phyloP scores from a whole-genome alignment of 2,329 filamentous ascomycete species.

The Thelonectria blattea region DNA sequence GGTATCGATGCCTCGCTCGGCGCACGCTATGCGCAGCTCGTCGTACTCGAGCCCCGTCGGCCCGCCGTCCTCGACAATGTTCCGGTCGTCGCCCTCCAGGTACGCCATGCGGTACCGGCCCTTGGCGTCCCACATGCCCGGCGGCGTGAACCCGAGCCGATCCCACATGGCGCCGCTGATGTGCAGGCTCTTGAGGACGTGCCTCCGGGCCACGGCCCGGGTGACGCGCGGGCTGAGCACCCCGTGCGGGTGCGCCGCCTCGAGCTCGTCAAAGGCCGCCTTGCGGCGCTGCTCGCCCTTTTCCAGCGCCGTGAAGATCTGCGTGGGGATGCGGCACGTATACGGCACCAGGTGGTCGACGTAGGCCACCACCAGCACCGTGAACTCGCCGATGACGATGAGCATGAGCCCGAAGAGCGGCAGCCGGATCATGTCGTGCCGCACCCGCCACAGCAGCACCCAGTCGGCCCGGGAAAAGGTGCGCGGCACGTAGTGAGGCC shows the following conservation, averaged over 20 bases:
- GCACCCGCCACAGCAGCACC: constrained; percentile 71
- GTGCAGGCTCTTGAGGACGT: constrained; percentile 52
- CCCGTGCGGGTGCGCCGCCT: constrained; percentile 43
- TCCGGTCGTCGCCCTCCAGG: constrained; percentile 71
- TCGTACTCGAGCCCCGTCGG: constrained; percentile 59
- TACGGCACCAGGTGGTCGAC: constrained; percentile 75
- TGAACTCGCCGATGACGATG: constrained; percentile 83
- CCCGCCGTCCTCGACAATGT: constrained; percentile 70
- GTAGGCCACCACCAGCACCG: constrained; percentile 77
- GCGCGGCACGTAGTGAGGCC: constrained; percentile 42
- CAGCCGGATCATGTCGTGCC: constrained; percentile 76
- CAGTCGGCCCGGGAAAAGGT: constrained; percentile 68
- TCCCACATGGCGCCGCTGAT: constrained; percentile 59
- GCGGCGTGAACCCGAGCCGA: constrained; percentile 54
- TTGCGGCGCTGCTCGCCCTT: constrained; percentile 60
- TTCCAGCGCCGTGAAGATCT: constrained; percentile 65
- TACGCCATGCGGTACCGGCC: constrained; percentile 64
- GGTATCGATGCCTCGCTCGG: constrained; percentile 70
- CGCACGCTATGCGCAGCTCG: constrained; percentile 74
- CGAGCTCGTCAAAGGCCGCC: constrained; percentile 54
- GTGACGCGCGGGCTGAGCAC: constrained; percentile 43
- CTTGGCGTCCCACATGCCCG: constrained; percentile 58
- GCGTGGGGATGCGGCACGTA: constrained; percentile 81
- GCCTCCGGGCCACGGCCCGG: constrained; percentile 40
- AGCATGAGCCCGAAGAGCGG: constrained; percentile 80